Percentiles rank a stretch among this genome's conserved stretches.
Evolutionary conservation across 2,329 filamentous ascomycete species (phyloP).

Genomic region (Escovopsis weberi): DNA sequence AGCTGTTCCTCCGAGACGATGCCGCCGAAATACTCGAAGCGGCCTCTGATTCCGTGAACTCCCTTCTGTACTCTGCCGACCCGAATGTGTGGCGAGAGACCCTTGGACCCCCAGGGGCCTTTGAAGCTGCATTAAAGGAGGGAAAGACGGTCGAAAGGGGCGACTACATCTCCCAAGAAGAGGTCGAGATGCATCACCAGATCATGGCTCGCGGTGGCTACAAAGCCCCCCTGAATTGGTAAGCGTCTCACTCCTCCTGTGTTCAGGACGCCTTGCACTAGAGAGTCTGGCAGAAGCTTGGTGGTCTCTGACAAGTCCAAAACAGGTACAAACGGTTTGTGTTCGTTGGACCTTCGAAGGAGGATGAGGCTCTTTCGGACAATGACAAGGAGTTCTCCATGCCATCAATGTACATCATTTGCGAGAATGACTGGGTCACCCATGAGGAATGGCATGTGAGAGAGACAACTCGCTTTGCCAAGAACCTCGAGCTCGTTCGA

Average conservation of each 20-base stretch:
- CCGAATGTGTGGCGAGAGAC: background rate
- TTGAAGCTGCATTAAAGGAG: background rate
- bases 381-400: background rate
- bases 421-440: background rate
- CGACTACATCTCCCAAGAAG: background rate
- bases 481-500: conserved; percentile 4
- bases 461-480: conserved; percentile 4
- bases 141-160: background rate
- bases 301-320: background rate
- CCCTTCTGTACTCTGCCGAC: background rate
- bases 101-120: background rate
- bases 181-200: background rate
- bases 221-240: background rate
- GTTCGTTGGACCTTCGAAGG: background rate
- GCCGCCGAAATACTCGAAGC: background rate
- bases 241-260: background rate
- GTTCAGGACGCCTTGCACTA: too few relatives aligned
- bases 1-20: background rate
- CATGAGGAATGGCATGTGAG: conserved; percentile 1
- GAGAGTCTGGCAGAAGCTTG: background rate
- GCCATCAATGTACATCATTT: background rate
- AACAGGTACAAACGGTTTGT: background rate
- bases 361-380: background rate
- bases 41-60: background rate
- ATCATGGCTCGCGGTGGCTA: background rate